Percentiles rank a stretch among this genome's conserved stretches.
Conservation (phyloP, 31 red algal species). For the Pterothamnion heteromorphum region DNA sequence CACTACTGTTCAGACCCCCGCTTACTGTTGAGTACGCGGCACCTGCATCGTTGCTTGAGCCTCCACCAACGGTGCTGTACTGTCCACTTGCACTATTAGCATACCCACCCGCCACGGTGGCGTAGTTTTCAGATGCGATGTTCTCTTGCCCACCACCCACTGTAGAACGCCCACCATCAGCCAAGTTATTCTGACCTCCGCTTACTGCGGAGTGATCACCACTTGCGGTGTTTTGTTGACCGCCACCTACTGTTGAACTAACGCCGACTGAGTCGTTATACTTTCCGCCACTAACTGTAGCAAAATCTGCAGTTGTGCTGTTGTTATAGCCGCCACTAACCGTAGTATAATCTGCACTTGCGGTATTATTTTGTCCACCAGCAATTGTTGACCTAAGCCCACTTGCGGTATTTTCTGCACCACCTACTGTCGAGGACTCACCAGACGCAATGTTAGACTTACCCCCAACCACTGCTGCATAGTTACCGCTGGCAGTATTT, state of each 20-base stretch:
- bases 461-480: neutral
- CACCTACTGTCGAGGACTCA: neutral
- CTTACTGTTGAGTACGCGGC: too few species aligned
- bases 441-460: neutral
- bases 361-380: slow-evolving; percentile 11
- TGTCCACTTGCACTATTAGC: neutral
- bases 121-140: neutral
- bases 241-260: neutral
- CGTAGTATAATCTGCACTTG: neutral
- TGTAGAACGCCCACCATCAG: neutral
- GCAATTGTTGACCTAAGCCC: neutral
- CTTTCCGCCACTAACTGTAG: neutral
- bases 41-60: neutral
- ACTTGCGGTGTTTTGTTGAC: neutral
- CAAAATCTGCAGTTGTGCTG: neutral
- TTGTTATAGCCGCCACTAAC: neutral
- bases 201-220: neutral
- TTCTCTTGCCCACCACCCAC: neutral
- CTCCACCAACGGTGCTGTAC: neutral
- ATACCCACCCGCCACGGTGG: neutral
- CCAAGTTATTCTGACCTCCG: neutral
- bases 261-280: neutral
- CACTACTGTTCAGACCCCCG: neutral
- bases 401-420: neutral
- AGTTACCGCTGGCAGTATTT: neutral